Evolutionary conservation across 2,329 filamentous ascomycete genomes (phyloP), one percentile per base, ranked within the genome.

Genomic region (Nannizzia gypsea): DNA sequence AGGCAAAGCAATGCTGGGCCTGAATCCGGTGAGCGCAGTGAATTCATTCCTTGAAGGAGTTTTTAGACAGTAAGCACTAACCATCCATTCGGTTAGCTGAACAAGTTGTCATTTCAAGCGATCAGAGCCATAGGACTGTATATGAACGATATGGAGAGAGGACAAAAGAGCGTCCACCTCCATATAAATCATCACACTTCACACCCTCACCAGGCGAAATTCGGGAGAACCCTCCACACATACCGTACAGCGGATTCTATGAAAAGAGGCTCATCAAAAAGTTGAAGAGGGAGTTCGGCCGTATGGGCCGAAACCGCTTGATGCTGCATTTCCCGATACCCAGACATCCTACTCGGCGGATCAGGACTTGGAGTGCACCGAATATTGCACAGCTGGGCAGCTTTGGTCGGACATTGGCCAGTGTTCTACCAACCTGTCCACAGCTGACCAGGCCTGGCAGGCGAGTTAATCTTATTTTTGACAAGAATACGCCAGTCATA

Each of bases 371-470:
- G 61, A 57, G 56, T 5, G 22, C 38, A 22, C 17, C 38, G 26
- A n/a, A 9, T 1, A 48, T 58, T 2, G 28, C 15, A 11, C 15
- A 2, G 3, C 28, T 58, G 26, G 61, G 59, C 36, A 40, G 54
- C 6, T 34, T 20, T 34, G 31, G 4, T 28, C 40, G 2, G 28
- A 57, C 42, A 17, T 36, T 58, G 40, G 17, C 52, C 17, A 26
- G n/a, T 20, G 46, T 13, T 2, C 26, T 63, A 20, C 26, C 55
- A 9, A 40, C 59, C 34, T 38, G 42, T 31, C 61, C 61, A 22
- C 38, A 57, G n/a, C n/a, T 63, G 48, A 60, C 59, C 6, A 57
- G 61, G n/a, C 61, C 61, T 9, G 15, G 38, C 8, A 57, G 61
- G 15, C 46, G 61, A 22, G 40, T 58, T 42, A 28, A 36, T 20